Conservation (phyloP, 2,329 filamentous ascomycete species). For the Cladosporium sp. region DNA sequence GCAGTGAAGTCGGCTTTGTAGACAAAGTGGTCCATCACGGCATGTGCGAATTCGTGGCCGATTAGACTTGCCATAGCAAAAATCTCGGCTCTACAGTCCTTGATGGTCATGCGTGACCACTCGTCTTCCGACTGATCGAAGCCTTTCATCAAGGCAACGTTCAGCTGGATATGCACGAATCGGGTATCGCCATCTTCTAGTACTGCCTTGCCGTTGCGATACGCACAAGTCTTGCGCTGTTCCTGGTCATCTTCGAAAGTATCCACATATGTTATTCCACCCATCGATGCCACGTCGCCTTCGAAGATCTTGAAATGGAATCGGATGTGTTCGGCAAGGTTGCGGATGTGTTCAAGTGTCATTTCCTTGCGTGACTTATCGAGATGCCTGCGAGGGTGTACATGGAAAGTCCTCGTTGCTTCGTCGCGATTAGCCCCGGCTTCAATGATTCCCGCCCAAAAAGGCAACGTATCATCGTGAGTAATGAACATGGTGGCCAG, state of each 20-base stretch:
- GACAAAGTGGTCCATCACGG: background rate
- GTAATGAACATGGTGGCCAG: background rate
- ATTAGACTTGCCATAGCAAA: background rate
- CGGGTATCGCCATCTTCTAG: background rate
- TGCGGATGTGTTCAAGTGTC: background rate
- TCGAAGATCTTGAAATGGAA: background rate
- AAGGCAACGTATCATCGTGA: background rate
- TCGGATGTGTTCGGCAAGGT: background rate
- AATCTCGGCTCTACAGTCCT: background rate
- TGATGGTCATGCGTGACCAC: background rate
- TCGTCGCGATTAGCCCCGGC: background rate
- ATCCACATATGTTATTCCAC: background rate
- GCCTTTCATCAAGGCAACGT: background rate
- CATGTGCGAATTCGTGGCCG: background rate
- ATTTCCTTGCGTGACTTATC: background rate
- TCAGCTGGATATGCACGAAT: background rate
- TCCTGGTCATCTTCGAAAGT: background rate
- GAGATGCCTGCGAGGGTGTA: background rate
- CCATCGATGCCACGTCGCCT: background rate
- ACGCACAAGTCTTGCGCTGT: background rate
- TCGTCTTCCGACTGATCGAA: background rate
- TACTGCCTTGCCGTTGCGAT: background rate
- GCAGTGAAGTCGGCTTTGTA: too few species aligned
- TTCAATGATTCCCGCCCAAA: background rate
- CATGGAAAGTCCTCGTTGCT: background rate